Evolutionary conservation across 441 rosid genomes (phyloP).

Genomic region (Populus hybrid): DNA sequence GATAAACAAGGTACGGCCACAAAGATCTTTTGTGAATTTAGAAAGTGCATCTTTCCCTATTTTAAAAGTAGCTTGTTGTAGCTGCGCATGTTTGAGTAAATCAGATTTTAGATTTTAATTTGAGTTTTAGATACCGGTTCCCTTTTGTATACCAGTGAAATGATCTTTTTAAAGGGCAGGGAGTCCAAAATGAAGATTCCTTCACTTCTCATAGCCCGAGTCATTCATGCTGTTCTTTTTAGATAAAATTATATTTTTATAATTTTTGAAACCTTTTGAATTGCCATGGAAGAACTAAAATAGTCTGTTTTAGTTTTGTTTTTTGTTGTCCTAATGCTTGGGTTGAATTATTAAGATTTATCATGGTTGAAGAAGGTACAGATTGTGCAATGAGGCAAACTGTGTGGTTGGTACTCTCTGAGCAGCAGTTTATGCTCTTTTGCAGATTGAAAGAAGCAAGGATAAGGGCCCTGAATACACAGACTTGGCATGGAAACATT

Average conservation of each 20-base stretch:
- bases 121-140: not conserved
- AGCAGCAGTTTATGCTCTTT: not conserved
- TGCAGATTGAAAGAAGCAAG: conserved; percentile 82
- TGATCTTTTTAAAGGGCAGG: not conserved
- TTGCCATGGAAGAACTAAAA: no score
- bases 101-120: not conserved
- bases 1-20: conserved; percentile 66
- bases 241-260: no score
- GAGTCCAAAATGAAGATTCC: not conserved
- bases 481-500: conserved; percentile 90
- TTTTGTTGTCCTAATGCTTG: not conserved
- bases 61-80: not conserved
- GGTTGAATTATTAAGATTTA: not conserved
- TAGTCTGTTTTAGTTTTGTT: no score
- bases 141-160: not conserved
- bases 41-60: not conserved
- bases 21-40: not conserved
- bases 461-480: conserved; percentile 68
- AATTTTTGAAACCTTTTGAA: no score
- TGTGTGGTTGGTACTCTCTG: not conserved
- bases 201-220: not conserved
- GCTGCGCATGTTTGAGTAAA: not conserved
- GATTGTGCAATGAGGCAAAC: not conserved
- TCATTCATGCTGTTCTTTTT: not conserved
- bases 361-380: not conserved